These are phyloP conservation scores for Rhizopus arrhizus DNA, from an alignment of 371 early-diverging fungal genomes.

Conservation along the genomic window DNA sequence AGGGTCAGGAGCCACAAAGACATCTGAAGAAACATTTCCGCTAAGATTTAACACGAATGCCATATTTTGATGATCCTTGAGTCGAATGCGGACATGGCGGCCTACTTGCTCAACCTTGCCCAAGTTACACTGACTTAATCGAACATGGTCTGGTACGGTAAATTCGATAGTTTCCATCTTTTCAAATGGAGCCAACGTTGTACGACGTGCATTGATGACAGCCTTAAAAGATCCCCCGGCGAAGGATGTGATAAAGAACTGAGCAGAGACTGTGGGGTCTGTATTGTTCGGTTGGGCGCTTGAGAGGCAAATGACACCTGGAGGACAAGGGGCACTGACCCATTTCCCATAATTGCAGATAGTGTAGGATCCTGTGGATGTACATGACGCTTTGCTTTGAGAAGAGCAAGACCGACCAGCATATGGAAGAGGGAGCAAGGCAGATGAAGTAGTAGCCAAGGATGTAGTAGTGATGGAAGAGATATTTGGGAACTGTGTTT, in stretches of 20 bases:
- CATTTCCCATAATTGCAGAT: slow-evolving; percentile 35
- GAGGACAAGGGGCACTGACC: slow-evolving; percentile 28
- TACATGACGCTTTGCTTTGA: slow-evolving; percentile 24
- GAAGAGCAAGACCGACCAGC: slow-evolving; percentile 26
- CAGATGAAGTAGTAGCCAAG: slow-evolving; percentile 18
- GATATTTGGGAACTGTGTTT: neutral
- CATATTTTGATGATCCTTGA: slow-evolving; percentile 35
- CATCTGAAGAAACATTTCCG: slow-evolving; percentile 29
- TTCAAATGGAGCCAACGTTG: slow-evolving; percentile 29
- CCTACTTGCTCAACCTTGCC: slow-evolving; percentile 40
- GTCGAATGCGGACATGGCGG: slow-evolving; percentile 27
- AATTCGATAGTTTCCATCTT: slow-evolving; percentile 31
- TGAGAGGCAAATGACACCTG: slow-evolving; percentile 10
- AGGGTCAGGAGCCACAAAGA: slow-evolving; percentile 40
- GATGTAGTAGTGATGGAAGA: slow-evolving; percentile 10
- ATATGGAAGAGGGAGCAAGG: slow-evolving; percentile 1
- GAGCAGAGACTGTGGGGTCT: slow-evolving; percentile 32
- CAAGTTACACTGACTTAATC: slow-evolving; percentile 15
- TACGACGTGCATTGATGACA: slow-evolving; percentile 40
- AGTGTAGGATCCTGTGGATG: slow-evolving; percentile 21
- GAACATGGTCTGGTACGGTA: slow-evolving; percentile 30
- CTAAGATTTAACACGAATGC: slow-evolving; percentile 26
- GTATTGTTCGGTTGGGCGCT: slow-evolving; percentile 18
- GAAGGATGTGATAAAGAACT: slow-evolving; percentile 24
- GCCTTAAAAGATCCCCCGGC: slow-evolving; percentile 23